phyloP scores from a whole-genome alignment of 352 stramenopile species.

The Phytophthora chlamydospora region DNA sequence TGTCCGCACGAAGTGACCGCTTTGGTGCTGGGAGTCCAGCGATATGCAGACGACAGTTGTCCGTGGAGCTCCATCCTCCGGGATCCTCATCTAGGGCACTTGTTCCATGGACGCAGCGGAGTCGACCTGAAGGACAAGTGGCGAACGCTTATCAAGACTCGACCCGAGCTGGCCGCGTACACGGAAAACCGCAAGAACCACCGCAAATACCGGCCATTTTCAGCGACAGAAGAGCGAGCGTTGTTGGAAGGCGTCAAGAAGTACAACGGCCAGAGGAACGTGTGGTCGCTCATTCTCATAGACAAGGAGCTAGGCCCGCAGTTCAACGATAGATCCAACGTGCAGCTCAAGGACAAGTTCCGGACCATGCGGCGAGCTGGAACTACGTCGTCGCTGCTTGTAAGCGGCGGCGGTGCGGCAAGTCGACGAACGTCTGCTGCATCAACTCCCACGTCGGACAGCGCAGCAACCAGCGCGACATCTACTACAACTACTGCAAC shows the following conservation, averaged over 20 bases:
- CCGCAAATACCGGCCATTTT: constrained; percentile 84
- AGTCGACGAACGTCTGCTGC: constrained; percentile 49
- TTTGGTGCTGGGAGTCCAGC: constrained; percentile 78
- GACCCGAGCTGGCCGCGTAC: constrained; percentile 74
- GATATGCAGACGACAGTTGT: constrained; percentile 85
- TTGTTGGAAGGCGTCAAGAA: constrained; percentile 90
- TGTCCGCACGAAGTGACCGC: constrained; percentile 88
- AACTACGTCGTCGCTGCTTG: constrained; percentile 42
- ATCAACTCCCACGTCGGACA: constrained; percentile 29
- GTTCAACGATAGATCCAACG: constrained; percentile 86
- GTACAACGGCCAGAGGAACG: constrained; percentile 84
- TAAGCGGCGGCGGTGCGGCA: constrained; percentile 43
- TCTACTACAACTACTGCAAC: constrained; percentile 5
- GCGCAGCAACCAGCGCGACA: neutral
- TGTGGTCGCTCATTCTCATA: constrained; percentile 85
- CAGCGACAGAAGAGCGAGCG: constrained; percentile 73
- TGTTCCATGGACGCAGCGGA: constrained; percentile 81
- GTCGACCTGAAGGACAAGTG: constrained; percentile 88
- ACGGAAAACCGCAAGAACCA: constrained; percentile 90
- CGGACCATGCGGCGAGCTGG: constrained; percentile 78
- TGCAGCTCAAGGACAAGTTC: constrained; percentile 88
- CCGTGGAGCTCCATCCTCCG: constrained; percentile 84
- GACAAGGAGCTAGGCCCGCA: constrained; percentile 79
- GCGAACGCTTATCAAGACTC: constrained; percentile 83
- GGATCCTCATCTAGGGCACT: constrained; percentile 70